Base-by-base conservation (phyloP, 345 rosid species). In the Iberis pinnata region DNA sequence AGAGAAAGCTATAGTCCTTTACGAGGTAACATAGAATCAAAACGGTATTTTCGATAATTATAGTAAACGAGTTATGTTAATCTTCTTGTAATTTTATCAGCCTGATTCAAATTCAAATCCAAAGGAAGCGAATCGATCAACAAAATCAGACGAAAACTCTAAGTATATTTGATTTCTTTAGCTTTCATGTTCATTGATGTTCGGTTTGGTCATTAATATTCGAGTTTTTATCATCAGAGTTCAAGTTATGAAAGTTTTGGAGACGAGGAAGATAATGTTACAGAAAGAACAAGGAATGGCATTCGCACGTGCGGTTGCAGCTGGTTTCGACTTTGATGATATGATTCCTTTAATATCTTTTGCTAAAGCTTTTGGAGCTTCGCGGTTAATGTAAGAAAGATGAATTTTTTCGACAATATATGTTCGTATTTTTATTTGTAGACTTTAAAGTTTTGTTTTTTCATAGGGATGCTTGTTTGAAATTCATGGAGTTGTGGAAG, bases 281-380 rank as follows among this genome's bases (percentile, higher is more conserved):
- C 97, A 79, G 78, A 88, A 88, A 70, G 99, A 93, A 76, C 99
- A 93, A 79, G 99, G 97, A 27, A 93, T 93, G 99, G 97, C 97
- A 65, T 93, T 93, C 71, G 99, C 99, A 40, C 94, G 95, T 62
- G 95, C 99, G 64, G 87, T 70, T 10, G 99, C 99, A 69, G 99
- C 99, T 76, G 92, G 95, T 74, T 93, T 83, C 66, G 95, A 82
- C 44, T 58, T 80, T 78, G 89, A 83, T 63, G 76, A 75, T 55
- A 75, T 93, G 86, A 58, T 76, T 9, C 76, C 90, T 55, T 52
- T 93, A 63, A 73, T 83, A 62, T 78, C 84, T 37, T 93, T 93
- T 66, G 75, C 95, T 39, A 85, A 82, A 74, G 74, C 78, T 47
- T 93, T 88, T 61, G 97, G 95, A 61, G 99, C 97, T 61, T 47